phyloP scores from a whole-genome alignment of 2,329 filamentous ascomycete genomes.

The Fusarium subglutinans region DNA sequence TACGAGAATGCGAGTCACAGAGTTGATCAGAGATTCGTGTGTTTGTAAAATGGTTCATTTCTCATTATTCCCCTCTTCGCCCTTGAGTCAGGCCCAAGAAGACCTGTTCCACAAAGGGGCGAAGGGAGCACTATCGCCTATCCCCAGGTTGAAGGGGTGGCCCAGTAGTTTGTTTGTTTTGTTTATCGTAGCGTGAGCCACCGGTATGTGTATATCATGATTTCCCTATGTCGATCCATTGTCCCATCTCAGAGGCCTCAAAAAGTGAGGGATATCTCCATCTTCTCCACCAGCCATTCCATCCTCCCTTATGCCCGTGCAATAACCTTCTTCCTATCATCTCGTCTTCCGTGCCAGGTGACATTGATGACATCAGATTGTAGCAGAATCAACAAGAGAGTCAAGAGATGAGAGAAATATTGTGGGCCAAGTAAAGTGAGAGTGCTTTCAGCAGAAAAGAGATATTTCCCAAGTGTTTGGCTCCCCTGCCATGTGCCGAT shows the following conservation, averaged over 20 bases:
- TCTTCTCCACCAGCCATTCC: not conserved
- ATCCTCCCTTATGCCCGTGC: not conserved
- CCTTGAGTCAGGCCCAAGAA: not conserved
- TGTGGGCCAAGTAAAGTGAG: constrained; percentile 25
- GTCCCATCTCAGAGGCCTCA: constrained; percentile 23
- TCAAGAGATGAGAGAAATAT: constrained; percentile 13
- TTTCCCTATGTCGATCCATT: constrained; percentile 31
- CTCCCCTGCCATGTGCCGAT: constrained; percentile 40
- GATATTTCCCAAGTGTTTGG: constrained; percentile 40
- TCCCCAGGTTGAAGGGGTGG: constrained; percentile 5
- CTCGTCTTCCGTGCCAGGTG: not conserved
- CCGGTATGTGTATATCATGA: constrained; percentile 38
- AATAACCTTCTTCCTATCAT: not conserved
- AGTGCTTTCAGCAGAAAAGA: constrained; percentile 31
- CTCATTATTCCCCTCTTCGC: not conserved
- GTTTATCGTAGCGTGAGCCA: constrained; percentile 32
- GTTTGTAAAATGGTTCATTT: constrained; percentile 12
- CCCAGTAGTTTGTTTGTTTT: constrained; percentile 9
- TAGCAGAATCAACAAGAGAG: constrained; percentile 5
- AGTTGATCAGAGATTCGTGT: not conserved
- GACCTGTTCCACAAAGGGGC: not conserved
- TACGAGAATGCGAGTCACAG: constrained; percentile 1
- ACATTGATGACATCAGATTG: not conserved
- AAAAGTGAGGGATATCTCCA: not conserved
- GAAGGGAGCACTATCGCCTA: not conserved